phyloP scores from a whole-genome alignment of 2,329 filamentous ascomycete genomes.

The Lachnellula occidentalis region DNA sequence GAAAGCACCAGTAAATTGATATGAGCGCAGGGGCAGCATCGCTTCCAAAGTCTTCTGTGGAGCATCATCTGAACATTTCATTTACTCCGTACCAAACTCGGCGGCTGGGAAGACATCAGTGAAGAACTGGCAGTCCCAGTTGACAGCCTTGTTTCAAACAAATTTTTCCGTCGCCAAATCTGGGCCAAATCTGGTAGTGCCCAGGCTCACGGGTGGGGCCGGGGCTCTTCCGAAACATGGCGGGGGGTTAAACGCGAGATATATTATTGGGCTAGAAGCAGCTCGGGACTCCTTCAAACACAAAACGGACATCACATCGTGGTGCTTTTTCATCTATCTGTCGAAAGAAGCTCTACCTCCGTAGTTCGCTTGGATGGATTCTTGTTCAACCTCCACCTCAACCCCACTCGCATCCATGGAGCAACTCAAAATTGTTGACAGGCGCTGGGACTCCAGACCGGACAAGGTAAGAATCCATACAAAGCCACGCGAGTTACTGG shows the following conservation, averaged over 20 bases:
- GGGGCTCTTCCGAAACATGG: slow-evolving; percentile 1
- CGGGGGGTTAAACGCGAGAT: not conserved
- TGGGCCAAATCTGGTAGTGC: not conserved
- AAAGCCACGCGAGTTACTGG: not conserved
- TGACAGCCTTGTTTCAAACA: slow-evolving; percentile 7
- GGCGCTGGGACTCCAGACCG: not conserved
- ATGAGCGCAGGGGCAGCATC: not conserved
- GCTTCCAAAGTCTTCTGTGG: not conserved
- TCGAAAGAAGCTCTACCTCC: not conserved
- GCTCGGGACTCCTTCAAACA: not conserved
- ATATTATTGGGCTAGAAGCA: not conserved
- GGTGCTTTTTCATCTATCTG: slow-evolving; percentile 5
- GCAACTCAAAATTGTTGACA: not conserved
- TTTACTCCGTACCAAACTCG: too few species aligned
- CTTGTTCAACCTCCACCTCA: not conserved
- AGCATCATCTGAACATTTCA: not conserved
- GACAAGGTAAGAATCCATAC: not conserved
- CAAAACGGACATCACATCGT: not conserved
- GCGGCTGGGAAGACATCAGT: not conserved
- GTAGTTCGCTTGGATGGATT: not conserved
- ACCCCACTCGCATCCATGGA: not conserved
- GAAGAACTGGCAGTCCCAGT: not conserved
- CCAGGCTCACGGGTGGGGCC: not conserved
- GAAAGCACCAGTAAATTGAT: not conserved
- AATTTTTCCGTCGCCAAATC: slow-evolving; percentile 1